Conservation (phyloP, 169 alveolate genomes). For the Eimeria necatrix region DNA sequence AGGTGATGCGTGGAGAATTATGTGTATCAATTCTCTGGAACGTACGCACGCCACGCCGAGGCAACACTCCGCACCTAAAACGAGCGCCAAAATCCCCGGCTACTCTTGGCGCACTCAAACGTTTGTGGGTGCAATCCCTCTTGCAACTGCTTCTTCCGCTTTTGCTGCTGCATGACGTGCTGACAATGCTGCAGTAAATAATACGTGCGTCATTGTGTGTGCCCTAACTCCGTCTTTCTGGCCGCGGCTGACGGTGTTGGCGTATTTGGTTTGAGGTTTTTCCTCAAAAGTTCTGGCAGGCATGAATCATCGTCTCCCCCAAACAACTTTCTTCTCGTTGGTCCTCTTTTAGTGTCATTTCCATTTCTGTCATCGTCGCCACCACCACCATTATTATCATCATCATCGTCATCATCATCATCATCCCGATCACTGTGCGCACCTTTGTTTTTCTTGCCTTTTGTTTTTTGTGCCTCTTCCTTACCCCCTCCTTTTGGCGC, state of each 20-base stretch:
- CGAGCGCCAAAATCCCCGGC: too few relatives aligned
- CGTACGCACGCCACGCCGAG: too few relatives aligned
- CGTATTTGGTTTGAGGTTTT: slow-evolving; percentile 45
- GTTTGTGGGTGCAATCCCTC: too few relatives aligned
- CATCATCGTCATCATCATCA: not conserved
- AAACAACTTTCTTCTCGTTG: slow-evolving; percentile 58
- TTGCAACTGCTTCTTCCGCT: not conserved
- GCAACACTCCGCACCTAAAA: too few relatives aligned
- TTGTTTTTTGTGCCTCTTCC: not conserved
- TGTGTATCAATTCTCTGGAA: too few relatives aligned
- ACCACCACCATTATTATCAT: slow-evolving; percentile 38
- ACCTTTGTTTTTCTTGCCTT: not conserved
- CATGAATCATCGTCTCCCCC: slow-evolving; percentile 74
- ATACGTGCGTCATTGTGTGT: not conserved
- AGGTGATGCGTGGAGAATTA: too few relatives aligned
- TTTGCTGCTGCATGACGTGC: slow-evolving; percentile 28
- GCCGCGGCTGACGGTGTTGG: slow-evolving; percentile 74
- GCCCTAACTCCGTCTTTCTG: slow-evolving; percentile 16
- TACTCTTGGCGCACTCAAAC: too few relatives aligned
- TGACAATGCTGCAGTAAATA: not conserved
- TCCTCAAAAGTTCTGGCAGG: slow-evolving; percentile 61
- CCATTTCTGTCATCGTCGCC: slow-evolving; percentile 36
- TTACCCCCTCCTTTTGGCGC: not conserved
- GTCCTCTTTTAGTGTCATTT: slow-evolving; percentile 27
- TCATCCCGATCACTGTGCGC: not conserved